A percentile compares a stretch with the other conserved stretches of the same genome.
phyloP scores from a whole-genome alignment of 768 basidiomycete species.

The Xanthoconium purpureum region DNA sequence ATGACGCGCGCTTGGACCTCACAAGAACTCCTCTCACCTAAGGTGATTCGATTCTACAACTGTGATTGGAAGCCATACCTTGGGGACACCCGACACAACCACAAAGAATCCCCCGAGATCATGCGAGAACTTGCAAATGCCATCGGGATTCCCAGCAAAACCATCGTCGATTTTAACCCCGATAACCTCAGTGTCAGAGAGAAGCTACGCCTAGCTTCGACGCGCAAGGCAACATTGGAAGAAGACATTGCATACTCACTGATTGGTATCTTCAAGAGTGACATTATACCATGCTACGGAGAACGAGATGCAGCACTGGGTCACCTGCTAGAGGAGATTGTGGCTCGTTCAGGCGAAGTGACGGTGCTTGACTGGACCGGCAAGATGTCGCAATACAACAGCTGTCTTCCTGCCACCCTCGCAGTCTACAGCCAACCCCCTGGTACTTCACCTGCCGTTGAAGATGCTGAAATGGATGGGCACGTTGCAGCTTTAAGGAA shows the following conservation, averaged over 20 bases:
- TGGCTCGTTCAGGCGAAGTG: not conserved
- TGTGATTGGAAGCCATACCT: too few species aligned
- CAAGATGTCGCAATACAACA: not conserved
- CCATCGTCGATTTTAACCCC: not conserved
- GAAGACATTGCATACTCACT: not conserved
- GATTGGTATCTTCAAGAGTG: not conserved
- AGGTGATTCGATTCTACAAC: too few species aligned
- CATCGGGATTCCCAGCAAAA: not conserved
- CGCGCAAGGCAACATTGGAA: not conserved
- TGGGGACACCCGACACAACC: too few species aligned
- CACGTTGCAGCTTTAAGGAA: not conserved
- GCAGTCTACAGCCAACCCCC: not conserved
- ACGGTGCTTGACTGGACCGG: not conserved
- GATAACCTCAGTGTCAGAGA: not conserved
- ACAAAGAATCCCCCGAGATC: too few species aligned
- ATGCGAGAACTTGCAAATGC: too few species aligned
- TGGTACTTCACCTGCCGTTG: not conserved
- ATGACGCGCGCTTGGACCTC: too few species aligned
- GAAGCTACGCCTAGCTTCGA: too few species aligned
- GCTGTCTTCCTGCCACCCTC: not conserved
- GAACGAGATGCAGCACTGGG: not conserved
- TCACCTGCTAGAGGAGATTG: too few species aligned
- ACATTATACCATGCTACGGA: not conserved
- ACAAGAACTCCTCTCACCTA: too few species aligned
- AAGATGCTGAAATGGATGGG: not conserved